Percentiles rank a stretch among this genome's conserved stretches.
Evolutionary conservation across 2,329 filamentous ascomycete genomes (phyloP).

Genomic region (Xylaria digitata): DNA sequence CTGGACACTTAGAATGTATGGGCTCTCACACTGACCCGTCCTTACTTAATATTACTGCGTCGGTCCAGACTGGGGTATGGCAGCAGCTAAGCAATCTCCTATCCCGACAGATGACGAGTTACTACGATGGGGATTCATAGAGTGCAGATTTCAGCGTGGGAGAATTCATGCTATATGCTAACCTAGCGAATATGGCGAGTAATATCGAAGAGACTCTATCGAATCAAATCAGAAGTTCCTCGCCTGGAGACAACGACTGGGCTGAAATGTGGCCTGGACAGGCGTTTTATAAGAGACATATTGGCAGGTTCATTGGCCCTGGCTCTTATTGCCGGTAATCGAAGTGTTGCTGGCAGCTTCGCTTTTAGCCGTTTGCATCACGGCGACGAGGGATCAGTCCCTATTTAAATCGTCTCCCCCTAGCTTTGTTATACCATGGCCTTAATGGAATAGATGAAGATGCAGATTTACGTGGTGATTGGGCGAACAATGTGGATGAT

Average conservation of each 20-base stretch:
- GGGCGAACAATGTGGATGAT: background rate
- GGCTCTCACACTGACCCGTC: no score
- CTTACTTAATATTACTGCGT: no score
- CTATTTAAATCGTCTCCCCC: background rate
- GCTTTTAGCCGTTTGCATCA: background rate
- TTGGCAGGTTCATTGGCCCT: slow-evolving; percentile 49
- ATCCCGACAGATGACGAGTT: no score
- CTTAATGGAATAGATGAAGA: background rate
- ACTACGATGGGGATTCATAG: no score
- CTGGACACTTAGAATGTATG: no score
- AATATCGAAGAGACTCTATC: slow-evolving; percentile 6
- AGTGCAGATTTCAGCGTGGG: background rate
- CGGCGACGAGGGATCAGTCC: background rate
- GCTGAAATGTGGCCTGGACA: slow-evolving; percentile 36
- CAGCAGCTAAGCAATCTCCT: no score
- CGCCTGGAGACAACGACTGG: slow-evolving; percentile 35
- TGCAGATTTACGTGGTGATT: background rate
- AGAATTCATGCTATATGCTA: background rate
- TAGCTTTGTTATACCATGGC: background rate
- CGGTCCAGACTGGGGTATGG: no score
- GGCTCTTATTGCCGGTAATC: slow-evolving; percentile 46
- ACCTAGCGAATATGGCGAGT: background rate
- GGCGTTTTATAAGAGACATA: slow-evolving; percentile 45
- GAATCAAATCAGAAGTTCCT: slow-evolving; percentile 35
- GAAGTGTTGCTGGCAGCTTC: slow-evolving; percentile 14